A percentile compares a stretch with the other conserved stretches of the same genome.
Conservation (phyloP, 2,329 filamentous ascomycete species). For the Aspergillus fumigatus region DNA sequence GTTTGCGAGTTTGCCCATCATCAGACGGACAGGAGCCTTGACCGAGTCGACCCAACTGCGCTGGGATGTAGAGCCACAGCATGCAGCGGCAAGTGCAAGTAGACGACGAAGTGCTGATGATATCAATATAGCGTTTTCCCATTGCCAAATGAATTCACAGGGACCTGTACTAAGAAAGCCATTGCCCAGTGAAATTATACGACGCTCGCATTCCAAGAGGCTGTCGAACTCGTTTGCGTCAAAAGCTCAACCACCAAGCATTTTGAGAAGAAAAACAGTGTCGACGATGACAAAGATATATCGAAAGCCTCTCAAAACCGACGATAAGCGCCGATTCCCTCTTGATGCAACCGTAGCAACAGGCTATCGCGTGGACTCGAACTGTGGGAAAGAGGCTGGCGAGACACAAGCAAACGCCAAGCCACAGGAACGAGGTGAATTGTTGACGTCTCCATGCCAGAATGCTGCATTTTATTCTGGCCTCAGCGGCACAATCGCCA, state of each 20-base stretch:
- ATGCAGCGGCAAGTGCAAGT: constrained; percentile 2
- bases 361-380: neutral
- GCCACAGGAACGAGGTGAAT: neutral
- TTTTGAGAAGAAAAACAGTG: neutral
- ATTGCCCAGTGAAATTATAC: neutral
- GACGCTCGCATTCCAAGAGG: neutral
- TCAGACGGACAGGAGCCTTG: constrained; percentile 4
- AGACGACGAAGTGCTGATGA: neutral
- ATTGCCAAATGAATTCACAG: neutral
- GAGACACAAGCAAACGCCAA: neutral
- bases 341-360: neutral
- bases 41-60: constrained; percentile 5
- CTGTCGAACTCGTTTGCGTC: neutral
- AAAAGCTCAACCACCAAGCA: neutral
- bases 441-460: neutral
- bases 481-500: neutral
- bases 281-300: neutral
- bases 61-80: constrained; percentile 5
- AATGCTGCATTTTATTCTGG: neutral
- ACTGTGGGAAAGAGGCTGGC: neutral
- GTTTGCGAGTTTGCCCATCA: constrained; percentile 19
- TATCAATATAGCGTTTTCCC: neutral
- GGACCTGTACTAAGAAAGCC: neutral
- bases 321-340: neutral
- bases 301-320: neutral